Conservation (phyloP, 805 yeast genomes). For the Schwanniomyces polymorphus region DNA sequence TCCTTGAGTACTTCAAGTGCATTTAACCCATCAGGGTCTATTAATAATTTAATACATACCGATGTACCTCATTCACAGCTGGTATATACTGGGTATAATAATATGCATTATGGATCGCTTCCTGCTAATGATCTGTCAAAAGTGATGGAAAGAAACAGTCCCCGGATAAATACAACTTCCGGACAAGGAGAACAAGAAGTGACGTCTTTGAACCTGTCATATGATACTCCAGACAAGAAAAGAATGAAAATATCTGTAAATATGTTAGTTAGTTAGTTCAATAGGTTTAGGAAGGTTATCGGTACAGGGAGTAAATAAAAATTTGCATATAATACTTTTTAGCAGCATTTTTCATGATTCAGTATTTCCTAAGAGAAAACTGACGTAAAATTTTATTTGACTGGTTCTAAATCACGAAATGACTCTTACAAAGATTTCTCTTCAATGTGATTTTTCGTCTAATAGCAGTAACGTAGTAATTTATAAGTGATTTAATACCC, state of each 20-base stretch:
- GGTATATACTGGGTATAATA: background rate
- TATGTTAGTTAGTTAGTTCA: slow-evolving; percentile 31
- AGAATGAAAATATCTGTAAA: slow-evolving; percentile 41
- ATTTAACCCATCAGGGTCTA: background rate
- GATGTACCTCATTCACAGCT: background rate
- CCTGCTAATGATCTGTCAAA: background rate
- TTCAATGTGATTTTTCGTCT: too few species aligned
- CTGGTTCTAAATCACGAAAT: too few species aligned
- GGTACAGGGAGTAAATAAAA: background rate
- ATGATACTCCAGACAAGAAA: slow-evolving; percentile 29
- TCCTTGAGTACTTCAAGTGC: background rate
- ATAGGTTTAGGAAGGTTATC: background rate
- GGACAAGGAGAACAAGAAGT: background rate
- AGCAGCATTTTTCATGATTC: too few species aligned
- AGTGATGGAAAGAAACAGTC: background rate
- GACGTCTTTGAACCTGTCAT: slow-evolving; percentile 3
- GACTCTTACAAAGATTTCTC: too few species aligned
- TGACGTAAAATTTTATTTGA: too few species aligned
- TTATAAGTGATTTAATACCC: too few species aligned
- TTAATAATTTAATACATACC: background rate
- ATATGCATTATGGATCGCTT: background rate
- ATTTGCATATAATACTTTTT: too few species aligned
- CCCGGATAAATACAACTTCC: background rate
- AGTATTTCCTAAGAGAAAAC: too few species aligned
- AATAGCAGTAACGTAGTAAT: too few species aligned